Base-by-base conservation (phyloP, 768 basidiomycete genomes). In the Russula dissimulans region DNA sequence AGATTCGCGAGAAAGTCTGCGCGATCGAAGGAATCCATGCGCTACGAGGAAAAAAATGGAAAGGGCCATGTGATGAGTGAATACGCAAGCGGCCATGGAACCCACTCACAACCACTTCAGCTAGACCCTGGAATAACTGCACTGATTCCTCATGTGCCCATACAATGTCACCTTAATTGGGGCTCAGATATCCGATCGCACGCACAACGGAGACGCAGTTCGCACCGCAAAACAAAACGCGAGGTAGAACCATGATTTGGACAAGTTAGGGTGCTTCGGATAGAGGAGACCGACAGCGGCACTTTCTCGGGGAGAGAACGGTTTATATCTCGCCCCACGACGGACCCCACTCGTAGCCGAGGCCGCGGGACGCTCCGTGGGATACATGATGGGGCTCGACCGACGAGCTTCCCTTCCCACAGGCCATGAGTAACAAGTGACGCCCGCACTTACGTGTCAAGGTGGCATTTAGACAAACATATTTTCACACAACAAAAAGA, bases 111-210 rank as follows among this genome's bases (percentile, higher is more conserved):
- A 92, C 76, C 34, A 94, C 77, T 54, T 92, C 85, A 36, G 90
- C 84, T 58, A 89, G 79, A 55, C 78, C 75, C 0, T 79, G 79
- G 41, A 93, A 81, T 60, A 91, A 75, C 41, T 78, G 73, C 57
- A 83, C 74, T 55, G 84, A 77, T 59, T 94, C 89, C 29, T 89
- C 78, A 61, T 88, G 83, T 0, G 91, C 89, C 91, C 91, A 94
- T 34, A 86, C 79, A 58, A 93, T 81, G 61, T 82, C 73, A 54
- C 83, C 89, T 89, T 67, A 6, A 58, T 8, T 12, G 26, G 4
- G 7, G 32, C 39, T 49, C 51, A 18, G 41, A 52, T 29, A 22
- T 57, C 32, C 45, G 52, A 52, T 44, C 10, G 8, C 15, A 29
- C 22, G 18, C 22, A 15, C 22, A 26, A 26, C 22, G 39, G 22